phyloP scores from a whole-genome alignment of 805 yeast genomes.

The Starmerella floris region DNA sequence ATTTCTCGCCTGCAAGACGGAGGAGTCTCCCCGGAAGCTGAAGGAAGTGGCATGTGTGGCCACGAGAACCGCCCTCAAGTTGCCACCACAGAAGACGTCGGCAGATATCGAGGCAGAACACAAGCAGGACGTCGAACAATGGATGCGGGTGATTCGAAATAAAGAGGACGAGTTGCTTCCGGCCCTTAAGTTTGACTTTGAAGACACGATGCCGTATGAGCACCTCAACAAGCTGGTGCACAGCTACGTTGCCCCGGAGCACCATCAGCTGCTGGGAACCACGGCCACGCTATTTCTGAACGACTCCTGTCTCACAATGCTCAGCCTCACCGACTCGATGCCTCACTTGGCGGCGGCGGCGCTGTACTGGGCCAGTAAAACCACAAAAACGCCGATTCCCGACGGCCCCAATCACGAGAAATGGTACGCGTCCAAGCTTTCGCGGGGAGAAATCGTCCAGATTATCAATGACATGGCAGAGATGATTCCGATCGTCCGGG shows the following conservation, averaged over 20 bases:
- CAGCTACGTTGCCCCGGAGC: conserved; percentile 8
- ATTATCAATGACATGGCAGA: conserved; percentile 20
- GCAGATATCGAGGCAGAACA: conserved; percentile 30
- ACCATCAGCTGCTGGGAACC: conserved; percentile 8
- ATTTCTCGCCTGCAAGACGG: conserved; percentile 42
- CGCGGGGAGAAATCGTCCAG: conserved; percentile 12
- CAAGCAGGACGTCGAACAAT: conserved; percentile 38
- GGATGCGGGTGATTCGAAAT: conserved; percentile 36
- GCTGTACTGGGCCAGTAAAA: conserved; percentile 26
- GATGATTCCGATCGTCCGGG: conserved; percentile 16
- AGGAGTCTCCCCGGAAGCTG: conserved; percentile 38
- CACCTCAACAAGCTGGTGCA: conserved; percentile 12
- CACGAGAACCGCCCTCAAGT: conserved; percentile 36
- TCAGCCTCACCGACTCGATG: conserved; percentile 26
- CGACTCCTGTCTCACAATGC: conserved; percentile 30
- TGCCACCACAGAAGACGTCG: conserved; percentile 25
- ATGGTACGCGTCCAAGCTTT: conserved; percentile 15
- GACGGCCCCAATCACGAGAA: conserved; percentile 9
- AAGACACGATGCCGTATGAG: conserved; percentile 30
- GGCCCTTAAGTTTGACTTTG: conserved; percentile 38
- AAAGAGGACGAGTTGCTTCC: conserved; percentile 37
- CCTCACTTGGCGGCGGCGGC: conserved; percentile 30
- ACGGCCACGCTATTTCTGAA: conserved; percentile 25
- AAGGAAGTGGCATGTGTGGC: conserved; percentile 39
- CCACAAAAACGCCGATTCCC: conserved; percentile 4